These are phyloP conservation scores for Amorphotheca resinae DNA, from an alignment of 495 filamentous ascomycete species.

Conservation along the genomic window DNA sequence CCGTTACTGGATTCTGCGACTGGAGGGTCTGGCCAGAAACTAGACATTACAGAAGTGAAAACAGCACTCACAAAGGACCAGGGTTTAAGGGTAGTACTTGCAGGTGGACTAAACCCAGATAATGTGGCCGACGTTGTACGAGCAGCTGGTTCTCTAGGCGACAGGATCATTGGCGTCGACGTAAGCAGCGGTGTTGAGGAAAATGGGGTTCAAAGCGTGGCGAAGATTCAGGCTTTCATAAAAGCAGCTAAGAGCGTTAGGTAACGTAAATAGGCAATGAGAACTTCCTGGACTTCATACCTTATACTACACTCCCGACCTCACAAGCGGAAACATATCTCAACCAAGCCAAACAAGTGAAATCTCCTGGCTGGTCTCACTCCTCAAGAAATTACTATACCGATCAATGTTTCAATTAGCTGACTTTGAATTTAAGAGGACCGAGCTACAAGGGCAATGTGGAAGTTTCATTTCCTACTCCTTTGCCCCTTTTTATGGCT, in stretches of 20 bases:
- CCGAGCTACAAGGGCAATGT: too few relatives aligned
- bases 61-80: constrained; percentile 45
- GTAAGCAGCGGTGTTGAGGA: constrained; percentile 89
- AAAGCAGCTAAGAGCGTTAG: constrained; percentile 46
- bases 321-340: too few relatives aligned
- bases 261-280: constrained; percentile 6
- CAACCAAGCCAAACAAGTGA: too few relatives aligned
- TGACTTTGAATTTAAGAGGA: too few relatives aligned
- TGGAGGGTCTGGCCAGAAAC: constrained; percentile 65
- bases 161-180: constrained; percentile 70
- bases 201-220: constrained; percentile 65
- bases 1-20: constrained; percentile 76
- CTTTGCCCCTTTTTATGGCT: too few relatives aligned
- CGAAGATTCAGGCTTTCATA: constrained; percentile 76
- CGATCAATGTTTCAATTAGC: too few relatives aligned
- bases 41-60: constrained; percentile 56
- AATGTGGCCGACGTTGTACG: constrained; percentile 58
- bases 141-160: constrained; percentile 38
- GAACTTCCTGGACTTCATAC: constrained; percentile 2
- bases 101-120: constrained; percentile 65
- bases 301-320: too few relatives aligned
- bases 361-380: too few relatives aligned
- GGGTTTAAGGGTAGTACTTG: constrained; percentile 55
- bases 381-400: too few relatives aligned
- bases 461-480: too few relatives aligned